These are phyloP conservation scores for Graphilbum sp. DNA, from an alignment of 2,329 filamentous ascomycete species.

Conservation along the genomic window DNA sequence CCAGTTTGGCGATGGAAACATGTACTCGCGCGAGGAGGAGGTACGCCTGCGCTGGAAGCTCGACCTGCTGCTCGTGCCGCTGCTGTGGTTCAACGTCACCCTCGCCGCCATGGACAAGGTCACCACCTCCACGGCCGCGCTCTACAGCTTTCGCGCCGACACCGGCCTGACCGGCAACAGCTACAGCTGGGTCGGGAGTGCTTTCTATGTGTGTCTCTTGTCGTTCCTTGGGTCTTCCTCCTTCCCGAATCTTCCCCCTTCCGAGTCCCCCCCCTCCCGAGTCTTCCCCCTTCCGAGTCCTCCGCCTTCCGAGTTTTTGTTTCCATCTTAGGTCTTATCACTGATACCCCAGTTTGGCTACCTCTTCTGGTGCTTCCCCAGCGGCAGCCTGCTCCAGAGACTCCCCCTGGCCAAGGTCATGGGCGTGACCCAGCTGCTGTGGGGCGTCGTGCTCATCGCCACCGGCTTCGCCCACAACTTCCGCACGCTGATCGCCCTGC, in stretches of 20 bases:
- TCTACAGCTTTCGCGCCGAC: slow-evolving; percentile 14
- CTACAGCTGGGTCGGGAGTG: slow-evolving; percentile 14
- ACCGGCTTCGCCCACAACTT: slow-evolving; percentile 15
- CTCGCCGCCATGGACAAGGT: slow-evolving; percentile 17
- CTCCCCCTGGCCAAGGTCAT: slow-evolving; percentile 19
- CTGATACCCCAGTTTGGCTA: slow-evolving; percentile 16
- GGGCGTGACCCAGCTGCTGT: slow-evolving; percentile 11
- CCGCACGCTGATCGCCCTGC: slow-evolving; percentile 12
- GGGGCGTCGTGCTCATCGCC: slow-evolving; percentile 14
- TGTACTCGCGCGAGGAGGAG: slow-evolving; percentile 13
- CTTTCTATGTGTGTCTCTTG: slow-evolving; percentile 11
- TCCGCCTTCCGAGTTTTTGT: too few relatives aligned
- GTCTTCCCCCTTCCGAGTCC: too few relatives aligned
- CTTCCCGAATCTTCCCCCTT: too few relatives aligned
- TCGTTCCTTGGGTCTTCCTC: too few relatives aligned
- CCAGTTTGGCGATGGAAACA: slow-evolving; percentile 11
- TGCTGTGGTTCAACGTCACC: slow-evolving; percentile 18
- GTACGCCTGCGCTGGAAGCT: slow-evolving; percentile 21
- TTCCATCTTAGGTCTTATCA: too few relatives aligned
- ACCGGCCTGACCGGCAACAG: slow-evolving; percentile 10
- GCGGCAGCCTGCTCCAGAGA: slow-evolving; percentile 15
- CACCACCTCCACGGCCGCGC: slow-evolving; percentile 14
- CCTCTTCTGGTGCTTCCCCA: slow-evolving; percentile 17
- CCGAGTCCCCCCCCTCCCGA: too few relatives aligned
- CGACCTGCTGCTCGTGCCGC: slow-evolving; percentile 22